Conservation (phyloP, 2,329 filamentous ascomycete genomes). For the Akanthomyces muscarius region DNA sequence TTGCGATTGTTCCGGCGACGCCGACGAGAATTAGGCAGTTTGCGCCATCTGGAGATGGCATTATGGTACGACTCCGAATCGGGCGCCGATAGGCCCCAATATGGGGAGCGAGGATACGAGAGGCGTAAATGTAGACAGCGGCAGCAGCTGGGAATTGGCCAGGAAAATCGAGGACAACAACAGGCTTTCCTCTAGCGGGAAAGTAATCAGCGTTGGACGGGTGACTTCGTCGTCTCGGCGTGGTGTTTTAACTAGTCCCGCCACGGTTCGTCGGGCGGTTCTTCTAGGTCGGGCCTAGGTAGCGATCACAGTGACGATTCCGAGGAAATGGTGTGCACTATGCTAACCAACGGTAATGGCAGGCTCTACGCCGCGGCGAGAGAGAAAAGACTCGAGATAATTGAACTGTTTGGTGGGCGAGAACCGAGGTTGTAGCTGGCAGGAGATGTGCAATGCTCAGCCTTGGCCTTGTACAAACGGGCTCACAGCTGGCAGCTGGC, state of each 20-base stretch:
- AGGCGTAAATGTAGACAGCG: neutral
- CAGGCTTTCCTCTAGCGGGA: neutral
- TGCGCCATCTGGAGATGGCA: neutral
- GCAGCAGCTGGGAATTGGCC: neutral
- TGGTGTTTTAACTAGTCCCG: neutral
- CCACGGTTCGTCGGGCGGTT: neutral
- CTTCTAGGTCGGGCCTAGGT: neutral
- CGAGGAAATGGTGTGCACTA: neutral
- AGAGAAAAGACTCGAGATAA: neutral
- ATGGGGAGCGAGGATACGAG: neutral
- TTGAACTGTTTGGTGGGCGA: neutral
- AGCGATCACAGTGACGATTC: neutral
- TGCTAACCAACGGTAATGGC: constrained; percentile 1
- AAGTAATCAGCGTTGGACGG: neutral
- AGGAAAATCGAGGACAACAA: neutral
- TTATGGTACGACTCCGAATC: neutral
- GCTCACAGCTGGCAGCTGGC: neutral
- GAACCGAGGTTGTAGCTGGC: neutral
- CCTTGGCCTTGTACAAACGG: neutral
- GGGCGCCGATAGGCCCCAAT: neutral
- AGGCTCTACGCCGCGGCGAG: neutral
- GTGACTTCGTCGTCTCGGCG: neutral
- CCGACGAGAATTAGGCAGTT: neutral
- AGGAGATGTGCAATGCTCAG: neutral
- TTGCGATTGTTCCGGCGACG: neutral